These are phyloP conservation scores for Xylariales sp. DNA, from an alignment of 2,329 filamentous ascomycete species.

Conservation along the genomic window DNA sequence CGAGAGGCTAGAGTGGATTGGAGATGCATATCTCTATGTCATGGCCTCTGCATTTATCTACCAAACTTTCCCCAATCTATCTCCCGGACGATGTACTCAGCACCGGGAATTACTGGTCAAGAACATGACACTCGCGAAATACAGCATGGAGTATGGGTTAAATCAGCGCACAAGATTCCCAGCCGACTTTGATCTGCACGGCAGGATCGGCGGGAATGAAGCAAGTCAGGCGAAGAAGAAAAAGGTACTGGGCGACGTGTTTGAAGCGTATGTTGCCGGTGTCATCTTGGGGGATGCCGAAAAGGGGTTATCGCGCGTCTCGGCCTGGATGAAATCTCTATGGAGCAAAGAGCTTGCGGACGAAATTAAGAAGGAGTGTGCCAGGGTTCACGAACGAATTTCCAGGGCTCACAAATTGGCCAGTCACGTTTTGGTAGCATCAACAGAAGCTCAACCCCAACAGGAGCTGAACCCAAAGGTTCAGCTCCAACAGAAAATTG, in stretches of 20 bases:
- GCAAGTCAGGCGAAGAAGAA: constrained; percentile 48
- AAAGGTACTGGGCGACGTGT: constrained; percentile 81
- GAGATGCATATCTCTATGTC: constrained; percentile 79
- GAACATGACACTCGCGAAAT: constrained; percentile 71
- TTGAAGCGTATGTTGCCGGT: constrained; percentile 85
- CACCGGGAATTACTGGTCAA: constrained; percentile 75
- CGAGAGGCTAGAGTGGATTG: constrained; percentile 82
- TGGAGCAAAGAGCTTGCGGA: constrained; percentile 64
- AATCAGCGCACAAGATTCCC: constrained; percentile 59
- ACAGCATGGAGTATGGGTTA: constrained; percentile 66
- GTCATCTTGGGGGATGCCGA: constrained; percentile 63
- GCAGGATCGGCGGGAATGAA: constrained; percentile 31
- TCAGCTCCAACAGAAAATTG: constrained; percentile 45
- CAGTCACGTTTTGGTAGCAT: constrained; percentile 12
- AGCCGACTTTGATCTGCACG: constrained; percentile 33
- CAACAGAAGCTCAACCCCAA: constrained; percentile 4
- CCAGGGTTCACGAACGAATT: neutral
- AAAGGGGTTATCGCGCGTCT: constrained; percentile 56
- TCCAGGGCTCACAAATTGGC: neutral
- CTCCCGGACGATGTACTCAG: constrained; percentile 67
- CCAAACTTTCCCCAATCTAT: constrained; percentile 60
- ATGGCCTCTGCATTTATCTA: constrained; percentile 73
- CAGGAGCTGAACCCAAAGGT: constrained; percentile 45
- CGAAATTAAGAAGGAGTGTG: constrained; percentile 41
- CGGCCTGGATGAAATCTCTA: constrained; percentile 68